A percentile compares a stretch with the other conserved stretches of the same genome.
phyloP scores from a whole-genome alignment of 2,329 filamentous ascomycete genomes.

The Penicillium sp. region DNA sequence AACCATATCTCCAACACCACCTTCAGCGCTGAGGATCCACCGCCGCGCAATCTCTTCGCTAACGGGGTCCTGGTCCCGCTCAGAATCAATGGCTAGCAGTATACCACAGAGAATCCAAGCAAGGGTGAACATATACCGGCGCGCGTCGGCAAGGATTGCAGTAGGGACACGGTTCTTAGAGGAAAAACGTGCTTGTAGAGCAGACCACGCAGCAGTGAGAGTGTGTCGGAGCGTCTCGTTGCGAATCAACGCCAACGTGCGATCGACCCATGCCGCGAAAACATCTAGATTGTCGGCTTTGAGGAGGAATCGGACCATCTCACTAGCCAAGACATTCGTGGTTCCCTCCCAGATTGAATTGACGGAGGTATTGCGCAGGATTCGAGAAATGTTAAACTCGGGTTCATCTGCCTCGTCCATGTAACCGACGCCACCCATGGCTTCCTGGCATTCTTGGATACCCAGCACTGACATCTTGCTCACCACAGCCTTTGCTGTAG shows the following conservation, averaged over 20 bases:
- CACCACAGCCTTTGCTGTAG: conserved; percentile 38
- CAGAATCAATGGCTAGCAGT: conserved; percentile 43
- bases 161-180: conserved; percentile 15
- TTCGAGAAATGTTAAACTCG: conserved; percentile 65
- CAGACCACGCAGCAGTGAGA: conserved; percentile 20
- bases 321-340: conserved; percentile 66
- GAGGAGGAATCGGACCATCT: conserved; percentile 44
- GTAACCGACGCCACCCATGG: conserved; percentile 42
- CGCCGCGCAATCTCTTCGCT: conserved; percentile 39
- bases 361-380: conserved; percentile 64
- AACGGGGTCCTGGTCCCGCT: conserved; percentile 34
- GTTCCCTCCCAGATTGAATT: conserved; percentile 70
- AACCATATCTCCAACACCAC: conserved; percentile 32
- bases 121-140: conserved; percentile 39
- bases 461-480: conserved; percentile 34
- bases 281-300: conserved; percentile 27
- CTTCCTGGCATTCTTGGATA: conserved; percentile 42
- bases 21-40: conserved; percentile 37
- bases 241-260: conserved; percentile 28
- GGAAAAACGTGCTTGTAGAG: conserved; percentile 17
- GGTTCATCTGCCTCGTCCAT: conserved; percentile 52
- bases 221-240: conserved; percentile 2
- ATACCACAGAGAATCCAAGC: conserved; percentile 38
- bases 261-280: conserved; percentile 47
- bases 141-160: conserved; percentile 30